A percentile compares a stretch with the other conserved stretches of the same genome.
Conservation (phyloP, 2,329 filamentous ascomycete genomes). For the Curvularia spicifera region DNA sequence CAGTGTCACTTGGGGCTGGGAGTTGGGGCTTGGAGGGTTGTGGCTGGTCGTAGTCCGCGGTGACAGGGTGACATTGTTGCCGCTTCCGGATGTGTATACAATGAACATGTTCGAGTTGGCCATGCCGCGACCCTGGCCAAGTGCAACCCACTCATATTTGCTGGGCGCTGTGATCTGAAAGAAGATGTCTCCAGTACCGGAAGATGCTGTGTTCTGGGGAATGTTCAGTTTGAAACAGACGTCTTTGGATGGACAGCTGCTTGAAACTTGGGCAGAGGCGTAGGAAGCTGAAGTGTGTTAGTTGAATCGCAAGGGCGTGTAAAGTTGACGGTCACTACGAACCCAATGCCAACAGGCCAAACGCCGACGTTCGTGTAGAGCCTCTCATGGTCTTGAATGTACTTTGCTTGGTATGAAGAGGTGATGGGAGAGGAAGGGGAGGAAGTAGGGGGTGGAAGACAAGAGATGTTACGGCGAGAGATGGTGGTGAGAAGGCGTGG, state of each 20-base stretch:
- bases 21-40: slow-evolving; percentile 52
- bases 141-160: slow-evolving; percentile 60
- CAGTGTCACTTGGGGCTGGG: slow-evolving; percentile 54
- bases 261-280: slow-evolving; percentile 42
- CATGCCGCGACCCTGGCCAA: slow-evolving; percentile 64
- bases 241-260: slow-evolving; percentile 34
- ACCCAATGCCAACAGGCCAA: slow-evolving; percentile 40
- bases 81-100: slow-evolving; percentile 60
- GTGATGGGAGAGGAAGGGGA: slow-evolving; percentile 5
- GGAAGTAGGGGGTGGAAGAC: not conserved
- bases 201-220: slow-evolving; percentile 58
- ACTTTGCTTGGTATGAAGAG: slow-evolving; percentile 5
- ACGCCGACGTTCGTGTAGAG: slow-evolving; percentile 11
- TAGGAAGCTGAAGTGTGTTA: slow-evolving; percentile 35
- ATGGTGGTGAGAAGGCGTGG: slow-evolving; percentile 14
- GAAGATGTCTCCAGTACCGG: slow-evolving; percentile 62
- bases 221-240: slow-evolving; percentile 62
- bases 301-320: not conserved
- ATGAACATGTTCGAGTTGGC: slow-evolving; percentile 64
- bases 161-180: slow-evolving; percentile 64
- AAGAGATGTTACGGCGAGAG: not conserved
- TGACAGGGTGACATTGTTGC: slow-evolving; percentile 64
- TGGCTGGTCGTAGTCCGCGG: slow-evolving; percentile 57
- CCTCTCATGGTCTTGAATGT: not conserved
- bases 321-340: slow-evolving; percentile 11